A percentile compares a stretch with the other conserved stretches of the same genome.
Conservation (phyloP, 768 basidiomycete genomes). For the Heimioporus sp. region DNA sequence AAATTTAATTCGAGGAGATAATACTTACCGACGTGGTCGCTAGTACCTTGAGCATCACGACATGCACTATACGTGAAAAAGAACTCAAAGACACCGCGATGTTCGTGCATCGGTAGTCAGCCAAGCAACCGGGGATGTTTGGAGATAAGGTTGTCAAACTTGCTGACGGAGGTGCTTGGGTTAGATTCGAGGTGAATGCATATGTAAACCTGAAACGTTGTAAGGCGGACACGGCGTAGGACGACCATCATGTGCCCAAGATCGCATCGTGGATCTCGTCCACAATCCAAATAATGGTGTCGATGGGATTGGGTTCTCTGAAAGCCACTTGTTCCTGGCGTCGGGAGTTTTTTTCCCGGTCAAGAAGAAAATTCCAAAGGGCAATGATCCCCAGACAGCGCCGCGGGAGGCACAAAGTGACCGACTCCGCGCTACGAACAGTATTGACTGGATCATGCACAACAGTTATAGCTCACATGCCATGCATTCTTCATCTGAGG, state of each 20-base stretch:
- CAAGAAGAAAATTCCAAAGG: background rate
- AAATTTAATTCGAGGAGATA: constrained; percentile 23
- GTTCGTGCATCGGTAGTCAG: constrained; percentile 22
- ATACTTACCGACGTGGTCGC: constrained; percentile 29
- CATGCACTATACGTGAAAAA: constrained; percentile 29
- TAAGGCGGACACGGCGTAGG: background rate
- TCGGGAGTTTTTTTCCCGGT: background rate
- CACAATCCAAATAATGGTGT: constrained; percentile 10
- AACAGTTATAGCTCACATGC: too few species aligned
- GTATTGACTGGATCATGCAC: too few species aligned
- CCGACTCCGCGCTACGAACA: too few species aligned
- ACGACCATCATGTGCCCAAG: constrained; percentile 16
- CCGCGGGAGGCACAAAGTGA: too few species aligned
- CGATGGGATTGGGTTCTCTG: constrained; percentile 13
- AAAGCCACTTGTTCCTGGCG: too few species aligned
- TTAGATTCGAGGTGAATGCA: constrained; percentile 7
- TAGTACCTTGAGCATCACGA: constrained; percentile 28
- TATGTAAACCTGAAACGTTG: constrained; percentile 13
- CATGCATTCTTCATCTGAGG: too few species aligned
- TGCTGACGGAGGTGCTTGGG: constrained; percentile 21
- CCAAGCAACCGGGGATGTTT: constrained; percentile 10
- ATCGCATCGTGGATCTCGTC: constrained; percentile 17
- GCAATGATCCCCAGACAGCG: too few species aligned
- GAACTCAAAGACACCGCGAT: constrained; percentile 30
- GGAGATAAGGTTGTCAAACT: constrained; percentile 20